A percentile compares a stretch with the other conserved stretches of the same genome.
Evolutionary conservation across 2,329 filamentous ascomycete species (phyloP).

Genomic region (Fusarium redolens): DNA sequence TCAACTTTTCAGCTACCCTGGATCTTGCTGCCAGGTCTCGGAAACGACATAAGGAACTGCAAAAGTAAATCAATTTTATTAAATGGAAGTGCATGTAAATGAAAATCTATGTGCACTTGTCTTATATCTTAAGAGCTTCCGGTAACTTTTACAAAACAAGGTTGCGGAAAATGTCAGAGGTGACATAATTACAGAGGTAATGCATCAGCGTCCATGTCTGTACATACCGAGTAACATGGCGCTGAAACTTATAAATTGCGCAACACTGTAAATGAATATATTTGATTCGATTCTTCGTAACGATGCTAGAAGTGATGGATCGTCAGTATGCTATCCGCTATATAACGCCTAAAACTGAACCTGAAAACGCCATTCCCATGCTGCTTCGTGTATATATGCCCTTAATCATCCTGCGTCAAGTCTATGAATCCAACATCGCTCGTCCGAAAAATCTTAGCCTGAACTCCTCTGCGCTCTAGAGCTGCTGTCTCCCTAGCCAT

Average conservation of each 20-base stretch:
- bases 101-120: neutral
- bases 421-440: constrained; percentile 52
- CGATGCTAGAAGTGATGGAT: neutral
- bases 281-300: neutral
- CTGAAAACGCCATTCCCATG: constrained; percentile 13
- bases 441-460: constrained; percentile 38
- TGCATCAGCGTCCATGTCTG: too few species aligned
- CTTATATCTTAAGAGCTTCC: neutral
- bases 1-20: neutral
- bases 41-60: neutral
- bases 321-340: constrained; percentile 7
- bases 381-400: neutral
- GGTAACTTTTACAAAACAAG: neutral
- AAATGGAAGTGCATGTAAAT: neutral
- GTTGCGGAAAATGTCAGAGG: neutral
- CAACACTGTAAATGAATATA: neutral
- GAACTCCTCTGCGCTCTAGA: constrained; percentile 25
- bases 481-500: constrained; percentile 36
- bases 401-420: constrained; percentile 46
- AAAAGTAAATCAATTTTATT: neutral
- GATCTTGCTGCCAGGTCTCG: neutral
- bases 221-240: neutral
- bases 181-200: too few species aligned
- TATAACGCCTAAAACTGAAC: constrained; percentile 24
- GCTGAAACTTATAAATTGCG: constrained; percentile 6